These are phyloP conservation scores for Claviceps fusiformis DNA, from an alignment of 2,329 filamentous ascomycete species.

Conservation along the genomic window DNA sequence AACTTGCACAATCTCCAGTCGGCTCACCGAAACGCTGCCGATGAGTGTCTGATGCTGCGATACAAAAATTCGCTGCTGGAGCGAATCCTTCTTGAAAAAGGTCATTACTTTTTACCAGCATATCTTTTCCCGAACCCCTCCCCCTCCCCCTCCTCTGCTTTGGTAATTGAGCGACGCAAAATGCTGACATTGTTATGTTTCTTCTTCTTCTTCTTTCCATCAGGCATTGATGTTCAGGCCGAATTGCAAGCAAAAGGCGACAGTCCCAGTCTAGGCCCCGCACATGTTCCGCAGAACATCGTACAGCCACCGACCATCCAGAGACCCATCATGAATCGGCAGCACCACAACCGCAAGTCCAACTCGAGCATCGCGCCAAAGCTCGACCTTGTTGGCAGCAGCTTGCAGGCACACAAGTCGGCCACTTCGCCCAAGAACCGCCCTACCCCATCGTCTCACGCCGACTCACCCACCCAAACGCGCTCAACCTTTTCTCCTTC, in stretches of 20 bases:
- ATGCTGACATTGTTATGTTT: neutral
- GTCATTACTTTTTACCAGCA: constrained; percentile 34
- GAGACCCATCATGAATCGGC: constrained; percentile 67
- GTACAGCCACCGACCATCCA: constrained; percentile 67
- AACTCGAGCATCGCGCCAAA: constrained; percentile 65
- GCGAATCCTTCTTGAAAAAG: constrained; percentile 90
- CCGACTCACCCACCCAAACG: constrained; percentile 40
- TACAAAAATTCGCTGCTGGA: constrained; percentile 98
- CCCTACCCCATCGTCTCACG: constrained; percentile 70
- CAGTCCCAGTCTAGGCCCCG: constrained; percentile 65
- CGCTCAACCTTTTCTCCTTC: constrained; percentile 30
- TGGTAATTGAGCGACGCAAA: neutral
- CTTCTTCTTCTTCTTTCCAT: neutral
- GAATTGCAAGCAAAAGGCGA: constrained; percentile 88
- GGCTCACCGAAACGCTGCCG: constrained; percentile 84
- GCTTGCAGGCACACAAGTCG: constrained; percentile 38
- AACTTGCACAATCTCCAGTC: constrained; percentile 85
- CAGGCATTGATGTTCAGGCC: constrained; percentile 92
- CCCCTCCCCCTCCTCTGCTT: too few relatives aligned
- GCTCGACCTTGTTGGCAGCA: constrained; percentile 41
- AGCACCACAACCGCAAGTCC: constrained; percentile 61
- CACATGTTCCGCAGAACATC: constrained; percentile 51
- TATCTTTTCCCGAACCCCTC: too few relatives aligned
- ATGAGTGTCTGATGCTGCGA: constrained; percentile 94
- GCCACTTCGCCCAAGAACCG: constrained; percentile 56